Base-by-base conservation (phyloP, 306 rosid genomes). In the Vigna hirtella region DNA sequence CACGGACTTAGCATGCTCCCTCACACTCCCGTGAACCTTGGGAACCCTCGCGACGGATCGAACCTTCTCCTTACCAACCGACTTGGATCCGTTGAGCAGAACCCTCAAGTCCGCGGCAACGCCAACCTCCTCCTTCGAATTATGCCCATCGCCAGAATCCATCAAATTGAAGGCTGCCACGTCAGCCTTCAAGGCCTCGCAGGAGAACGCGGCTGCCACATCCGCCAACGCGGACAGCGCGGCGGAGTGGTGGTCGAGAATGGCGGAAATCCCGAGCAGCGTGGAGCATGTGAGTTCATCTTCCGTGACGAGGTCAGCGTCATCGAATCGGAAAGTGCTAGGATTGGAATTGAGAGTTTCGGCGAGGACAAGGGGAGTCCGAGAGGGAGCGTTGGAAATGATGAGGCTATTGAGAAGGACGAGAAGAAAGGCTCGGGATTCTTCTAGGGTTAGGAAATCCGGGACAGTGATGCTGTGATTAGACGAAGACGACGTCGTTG, bases 171-270 rank as follows among this genome's bases (percentile, higher is more conserved):
- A 88, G 10, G 85, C 90, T 7, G 84, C 20, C 2, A 88, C 83
- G 45, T 93, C 93, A 1, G 99, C 96, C 59, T 79, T 91, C 62
- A 78, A 76, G 2, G 96, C 93, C 86, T 95, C 97, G 78, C 99
- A 95, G 2, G 99, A 89, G 4, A 95, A 52, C 20, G 93, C 93
- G 0, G 96, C 93, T 0, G 89, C 90, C 12, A 87, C 85, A 34
- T 93, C 97, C 0, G 80, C 73, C 34, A 95, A 26, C 1, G 83
- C 76, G 3, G 90, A 82, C 7, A 95, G 52, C 4, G 87, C 90
- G 34, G 93, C 38, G 0, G 88, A 77, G n/a, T 79, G 84, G 73
- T 86, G 87, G 70, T 95, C 98, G 80, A 93, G 53, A 51, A 91
- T 59, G 4, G 94, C 89, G 4, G 85, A 83, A 64, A 90, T 36